These are phyloP conservation scores for Cystobasidium onofrii DNA, from an alignment of 768 basidiomycete species.

Conservation along the genomic window DNA sequence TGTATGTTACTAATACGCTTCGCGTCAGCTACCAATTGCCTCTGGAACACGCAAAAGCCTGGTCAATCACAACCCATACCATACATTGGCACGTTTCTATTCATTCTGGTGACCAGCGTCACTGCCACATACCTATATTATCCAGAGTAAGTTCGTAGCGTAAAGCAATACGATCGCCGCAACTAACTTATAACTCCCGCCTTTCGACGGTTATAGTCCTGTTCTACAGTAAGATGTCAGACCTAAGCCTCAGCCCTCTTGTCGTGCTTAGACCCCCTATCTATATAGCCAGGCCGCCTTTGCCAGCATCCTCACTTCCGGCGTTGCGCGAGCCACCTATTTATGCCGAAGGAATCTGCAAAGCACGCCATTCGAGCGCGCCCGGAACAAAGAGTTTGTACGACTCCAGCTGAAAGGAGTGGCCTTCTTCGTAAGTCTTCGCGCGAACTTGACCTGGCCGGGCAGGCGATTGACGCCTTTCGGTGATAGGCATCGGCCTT, in stretches of 20 bases:
- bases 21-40: conserved; percentile 14
- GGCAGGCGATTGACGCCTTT: too few relatives aligned
- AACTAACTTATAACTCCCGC: neutral
- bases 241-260: neutral
- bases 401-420: neutral
- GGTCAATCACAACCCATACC: neutral
- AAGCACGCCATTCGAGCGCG: conserved; percentile 14
- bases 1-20: neutral
- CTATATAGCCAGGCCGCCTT: conserved; percentile 15
- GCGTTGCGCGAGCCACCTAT: conserved; percentile 1
- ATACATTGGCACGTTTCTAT: neutral
- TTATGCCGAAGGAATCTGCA: conserved; percentile 12
- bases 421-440: conserved; percentile 11
- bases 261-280: neutral
- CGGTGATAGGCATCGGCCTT: conserved; percentile 10
- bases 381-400: conserved; percentile 12
- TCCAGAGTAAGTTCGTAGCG: conserved; percentile 22
- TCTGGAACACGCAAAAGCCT: conserved; percentile 21
- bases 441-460: too few relatives aligned
- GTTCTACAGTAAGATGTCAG: conserved; percentile 5
- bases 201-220: neutral
- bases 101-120: conserved; percentile 1
- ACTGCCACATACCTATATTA: conserved; percentile 10
- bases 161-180: too few relatives aligned
- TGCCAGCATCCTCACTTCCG: neutral